Percentiles rank a stretch among this genome's conserved stretches.
Conservation (phyloP, 192 early-diverging fungal species). For the Coemansia sp. region DNA sequence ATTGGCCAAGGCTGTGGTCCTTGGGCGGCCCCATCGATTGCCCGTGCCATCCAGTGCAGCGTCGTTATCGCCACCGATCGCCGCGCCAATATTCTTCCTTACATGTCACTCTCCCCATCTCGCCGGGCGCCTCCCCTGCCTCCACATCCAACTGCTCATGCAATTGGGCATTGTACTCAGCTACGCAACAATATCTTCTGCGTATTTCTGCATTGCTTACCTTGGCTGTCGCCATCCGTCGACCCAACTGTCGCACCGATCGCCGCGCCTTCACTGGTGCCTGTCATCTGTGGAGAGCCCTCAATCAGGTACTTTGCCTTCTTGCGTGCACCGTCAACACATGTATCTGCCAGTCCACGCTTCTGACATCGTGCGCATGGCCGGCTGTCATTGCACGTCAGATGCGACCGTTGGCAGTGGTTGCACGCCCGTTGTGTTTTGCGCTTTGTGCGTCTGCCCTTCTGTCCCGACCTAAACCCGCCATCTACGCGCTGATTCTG, state of each 20-base stretch:
- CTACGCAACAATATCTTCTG: too few species aligned
- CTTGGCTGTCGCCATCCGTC: too few species aligned
- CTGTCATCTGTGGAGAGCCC: slow-evolving; percentile 11
- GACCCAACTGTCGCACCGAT: slow-evolving; percentile 1
- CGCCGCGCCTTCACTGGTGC: slow-evolving; percentile 24
- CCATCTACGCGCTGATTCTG: slow-evolving; percentile 1
- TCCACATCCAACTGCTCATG: too few species aligned
- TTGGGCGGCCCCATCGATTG: too few species aligned
- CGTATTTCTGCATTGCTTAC: too few species aligned
- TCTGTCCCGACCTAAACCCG: slow-evolving; percentile 4
- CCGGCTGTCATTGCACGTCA: slow-evolving; percentile 66
- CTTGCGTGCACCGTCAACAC: slow-evolving; percentile 82
- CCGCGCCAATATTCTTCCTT: too few species aligned
- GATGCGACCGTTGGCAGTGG: slow-evolving; percentile 64
- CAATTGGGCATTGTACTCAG: too few species aligned
- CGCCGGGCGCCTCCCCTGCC: too few species aligned
- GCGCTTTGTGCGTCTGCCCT: slow-evolving; percentile 26
- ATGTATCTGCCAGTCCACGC: slow-evolving; percentile 68
- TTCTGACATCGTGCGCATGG: slow-evolving; percentile 89
- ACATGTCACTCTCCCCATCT: too few species aligned
- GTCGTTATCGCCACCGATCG: too few species aligned
- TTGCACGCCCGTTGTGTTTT: slow-evolving; percentile 62
- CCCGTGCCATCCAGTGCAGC: too few species aligned
- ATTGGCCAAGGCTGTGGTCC: too few species aligned
- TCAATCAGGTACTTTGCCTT: slow-evolving; percentile 91